Conservation (phyloP, 1,284 basidiomycete species). For the Puccinia novopanici region DNA sequence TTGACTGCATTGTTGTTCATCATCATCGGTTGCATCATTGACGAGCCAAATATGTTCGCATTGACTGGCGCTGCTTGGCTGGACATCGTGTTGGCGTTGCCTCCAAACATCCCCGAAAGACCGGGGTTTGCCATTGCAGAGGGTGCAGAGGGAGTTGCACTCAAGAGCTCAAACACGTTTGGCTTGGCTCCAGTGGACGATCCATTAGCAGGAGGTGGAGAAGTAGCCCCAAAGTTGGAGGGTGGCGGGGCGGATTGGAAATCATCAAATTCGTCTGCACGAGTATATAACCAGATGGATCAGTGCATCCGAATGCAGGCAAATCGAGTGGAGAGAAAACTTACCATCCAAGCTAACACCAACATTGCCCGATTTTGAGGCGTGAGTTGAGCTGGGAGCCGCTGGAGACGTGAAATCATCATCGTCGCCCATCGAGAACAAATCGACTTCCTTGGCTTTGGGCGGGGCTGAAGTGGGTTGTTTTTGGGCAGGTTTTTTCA, state of each 20-base stretch:
- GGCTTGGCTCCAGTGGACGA: constrained; percentile 32
- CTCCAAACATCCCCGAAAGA: constrained; percentile 13
- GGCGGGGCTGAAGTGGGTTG: constrained; percentile 39
- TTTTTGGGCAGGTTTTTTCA: constrained; percentile 62
- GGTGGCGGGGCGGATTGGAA: constrained; percentile 41
- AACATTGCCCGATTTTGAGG: not conserved
- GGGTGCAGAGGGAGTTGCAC: constrained; percentile 11
- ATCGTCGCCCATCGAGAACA: constrained; percentile 49
- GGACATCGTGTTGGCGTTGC: not conserved
- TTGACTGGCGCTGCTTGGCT: constrained; percentile 16
- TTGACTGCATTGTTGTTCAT: constrained; percentile 21
- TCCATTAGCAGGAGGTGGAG: not conserved
- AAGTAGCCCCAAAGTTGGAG: not conserved
- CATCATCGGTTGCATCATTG: constrained; percentile 46
- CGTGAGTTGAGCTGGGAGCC: not conserved
- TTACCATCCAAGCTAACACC: constrained; percentile 14
- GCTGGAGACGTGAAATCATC: constrained; percentile 26
- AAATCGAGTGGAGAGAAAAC: not conserved
- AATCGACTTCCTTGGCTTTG: constrained; percentile 49
- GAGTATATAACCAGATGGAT: constrained; percentile 60
- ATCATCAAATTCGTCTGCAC: constrained; percentile 46
- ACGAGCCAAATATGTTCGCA: constrained; percentile 11
- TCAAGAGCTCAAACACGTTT: constrained; percentile 43
- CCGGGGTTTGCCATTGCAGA: not conserved
- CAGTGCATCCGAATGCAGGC: not conserved